phyloP scores from a whole-genome alignment of 2,329 filamentous ascomycete genomes.

The Trematosphaeria pertusa region DNA sequence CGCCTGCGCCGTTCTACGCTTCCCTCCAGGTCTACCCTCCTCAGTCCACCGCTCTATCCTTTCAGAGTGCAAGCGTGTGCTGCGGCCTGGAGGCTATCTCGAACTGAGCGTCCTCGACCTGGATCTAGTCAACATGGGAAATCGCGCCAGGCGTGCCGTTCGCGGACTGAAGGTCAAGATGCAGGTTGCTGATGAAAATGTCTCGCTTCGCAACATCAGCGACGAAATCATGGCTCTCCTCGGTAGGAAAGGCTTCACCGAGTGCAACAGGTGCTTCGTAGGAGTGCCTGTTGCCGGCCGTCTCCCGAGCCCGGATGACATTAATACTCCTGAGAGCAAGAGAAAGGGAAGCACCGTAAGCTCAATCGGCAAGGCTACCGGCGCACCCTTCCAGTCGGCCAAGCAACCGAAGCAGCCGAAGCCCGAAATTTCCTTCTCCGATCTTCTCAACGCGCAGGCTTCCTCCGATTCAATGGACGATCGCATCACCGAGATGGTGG shows the following conservation, averaged over 20 bases:
- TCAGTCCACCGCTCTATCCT: slow-evolving; percentile 73
- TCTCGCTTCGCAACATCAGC: slow-evolving; percentile 62
- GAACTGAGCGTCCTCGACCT: slow-evolving; percentile 63
- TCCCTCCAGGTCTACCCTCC: slow-evolving; percentile 73
- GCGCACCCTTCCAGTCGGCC: slow-evolving; percentile 8
- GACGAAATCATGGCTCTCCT: slow-evolving; percentile 69
- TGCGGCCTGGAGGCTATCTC: slow-evolving; percentile 80
- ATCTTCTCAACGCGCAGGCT: slow-evolving; percentile 41
- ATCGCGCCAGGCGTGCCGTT: not conserved
- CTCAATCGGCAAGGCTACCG: slow-evolving; percentile 25
- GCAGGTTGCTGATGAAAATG: not conserved
- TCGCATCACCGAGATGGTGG: slow-evolving; percentile 89
- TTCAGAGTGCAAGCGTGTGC: slow-evolving; percentile 76
- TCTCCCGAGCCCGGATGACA: slow-evolving; percentile 44
- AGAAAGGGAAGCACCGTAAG: slow-evolving; percentile 41
- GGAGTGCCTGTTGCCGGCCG: slow-evolving; percentile 73
- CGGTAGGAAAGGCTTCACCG: slow-evolving; percentile 72
- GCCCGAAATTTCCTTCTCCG: slow-evolving; percentile 45
- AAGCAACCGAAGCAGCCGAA: slow-evolving; percentile 37
- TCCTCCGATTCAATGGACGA: slow-evolving; percentile 67
- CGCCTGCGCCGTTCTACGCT: slow-evolving; percentile 77
- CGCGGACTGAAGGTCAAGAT: not conserved
- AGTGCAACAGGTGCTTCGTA: slow-evolving; percentile 77
- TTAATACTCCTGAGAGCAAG: slow-evolving; percentile 25
- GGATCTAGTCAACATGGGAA: slow-evolving; percentile 84